A percentile compares a stretch with the other conserved stretches of the same genome.
Evolutionary conservation across 2,329 filamentous ascomycete species (phyloP).

Genomic region (Chrysosporium keratinophilum): DNA sequence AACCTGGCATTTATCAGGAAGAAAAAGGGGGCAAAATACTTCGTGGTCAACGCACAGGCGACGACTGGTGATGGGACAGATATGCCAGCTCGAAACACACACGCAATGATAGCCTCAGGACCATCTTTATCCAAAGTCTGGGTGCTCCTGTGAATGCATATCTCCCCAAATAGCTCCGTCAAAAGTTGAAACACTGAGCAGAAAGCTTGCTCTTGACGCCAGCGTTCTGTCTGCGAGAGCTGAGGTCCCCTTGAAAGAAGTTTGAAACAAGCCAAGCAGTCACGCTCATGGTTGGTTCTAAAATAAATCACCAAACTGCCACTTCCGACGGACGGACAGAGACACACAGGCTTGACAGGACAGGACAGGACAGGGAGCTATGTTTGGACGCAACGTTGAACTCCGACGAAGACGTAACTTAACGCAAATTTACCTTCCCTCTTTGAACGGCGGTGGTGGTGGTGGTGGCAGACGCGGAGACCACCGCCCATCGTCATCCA

Average conservation of each 20-base stretch:
- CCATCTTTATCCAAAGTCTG: background rate
- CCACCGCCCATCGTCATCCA: no score
- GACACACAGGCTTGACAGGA: no score
- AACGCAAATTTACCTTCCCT: no score
- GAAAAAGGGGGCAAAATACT: background rate
- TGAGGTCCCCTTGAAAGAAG: background rate
- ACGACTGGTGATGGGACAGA: no score
- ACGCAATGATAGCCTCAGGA: background rate
- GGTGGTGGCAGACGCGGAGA: no score
- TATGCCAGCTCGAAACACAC: background rate
- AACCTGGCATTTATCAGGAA: background rate
- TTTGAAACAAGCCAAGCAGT: conserved; percentile 7
- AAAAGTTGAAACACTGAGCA: conserved; percentile 6
- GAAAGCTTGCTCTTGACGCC: background rate
- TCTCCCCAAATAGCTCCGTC: background rate
- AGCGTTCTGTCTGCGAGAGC: background rate
- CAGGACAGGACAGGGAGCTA: no score
- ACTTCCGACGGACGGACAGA: no score
- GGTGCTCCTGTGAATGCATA: background rate
- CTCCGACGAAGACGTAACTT: no score
- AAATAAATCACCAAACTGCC: background rate
- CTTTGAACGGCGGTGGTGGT: no score
- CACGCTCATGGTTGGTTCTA: background rate
- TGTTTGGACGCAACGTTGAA: no score
- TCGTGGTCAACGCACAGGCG: no score